phyloP scores from a whole-genome alignment of 768 basidiomycete genomes.

The Chiua virens region DNA sequence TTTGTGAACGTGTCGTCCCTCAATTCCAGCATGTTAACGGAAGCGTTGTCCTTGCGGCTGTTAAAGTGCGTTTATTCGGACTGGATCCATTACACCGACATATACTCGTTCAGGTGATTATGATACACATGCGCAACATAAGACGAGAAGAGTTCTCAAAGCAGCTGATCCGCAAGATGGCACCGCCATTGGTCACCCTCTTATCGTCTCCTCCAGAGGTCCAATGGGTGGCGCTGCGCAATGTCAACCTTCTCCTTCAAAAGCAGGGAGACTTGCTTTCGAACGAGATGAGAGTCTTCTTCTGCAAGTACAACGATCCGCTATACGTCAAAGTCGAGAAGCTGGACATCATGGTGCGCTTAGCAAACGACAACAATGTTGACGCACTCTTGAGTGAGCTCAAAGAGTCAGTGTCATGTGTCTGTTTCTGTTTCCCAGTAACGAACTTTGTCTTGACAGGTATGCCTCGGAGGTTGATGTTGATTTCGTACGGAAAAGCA shows the following conservation, averaged over 20 bases:
- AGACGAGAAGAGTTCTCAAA: conserved; percentile 80
- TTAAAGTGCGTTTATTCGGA: conserved; percentile 61
- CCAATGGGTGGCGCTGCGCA: conserved; percentile 96
- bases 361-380: conserved; percentile 89
- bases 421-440: background rate
- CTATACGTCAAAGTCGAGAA: conserved; percentile 99
- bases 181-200: conserved; percentile 92
- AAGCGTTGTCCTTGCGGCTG: conserved; percentile 93
- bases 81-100: background rate
- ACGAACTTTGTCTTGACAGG: conserved; percentile 39
- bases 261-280: conserved; percentile 87
- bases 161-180: conserved; percentile 93
- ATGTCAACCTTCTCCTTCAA: conserved; percentile 95
- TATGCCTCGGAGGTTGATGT: conserved; percentile 98
- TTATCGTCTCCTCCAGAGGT: conserved; percentile 96
- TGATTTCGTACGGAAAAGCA: conserved; percentile 93
- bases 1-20: conserved; percentile 96
- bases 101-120: conserved; percentile 66
- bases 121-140: conserved; percentile 93
- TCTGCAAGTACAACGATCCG: conserved; percentile 99
- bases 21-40: conserved; percentile 98
- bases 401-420: conserved; percentile 72
- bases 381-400: conserved; percentile 94
- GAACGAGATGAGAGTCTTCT: conserved; percentile 98
- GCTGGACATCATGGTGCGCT: conserved; percentile 95